These are phyloP conservation scores for Podospora tetraspora DNA, from an alignment of 495 filamentous ascomycete species.

Conservation along the genomic window DNA sequence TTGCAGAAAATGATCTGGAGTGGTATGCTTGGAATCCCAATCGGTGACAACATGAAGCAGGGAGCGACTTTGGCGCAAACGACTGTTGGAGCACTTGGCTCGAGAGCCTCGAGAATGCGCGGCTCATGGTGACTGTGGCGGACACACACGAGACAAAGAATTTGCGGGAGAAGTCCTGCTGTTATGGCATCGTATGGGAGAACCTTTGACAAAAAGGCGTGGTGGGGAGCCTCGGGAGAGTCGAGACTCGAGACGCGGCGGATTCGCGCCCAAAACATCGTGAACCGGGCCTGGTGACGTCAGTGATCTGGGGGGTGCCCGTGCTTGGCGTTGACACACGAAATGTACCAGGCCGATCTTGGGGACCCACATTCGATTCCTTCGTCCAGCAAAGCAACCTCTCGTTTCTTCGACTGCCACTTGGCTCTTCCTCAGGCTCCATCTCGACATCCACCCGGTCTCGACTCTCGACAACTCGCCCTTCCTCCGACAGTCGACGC, in stretches of 20 bases:
- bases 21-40: not conserved
- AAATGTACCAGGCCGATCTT: not conserved
- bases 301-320: not conserved
- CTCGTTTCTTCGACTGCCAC: not conserved
- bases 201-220: not conserved
- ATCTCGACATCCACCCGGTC: not conserved
- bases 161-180: not conserved
- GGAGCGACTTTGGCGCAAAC: not conserved
- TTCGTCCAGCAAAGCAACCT: not conserved
- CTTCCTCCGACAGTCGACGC: not conserved
- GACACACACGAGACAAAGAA: not conserved
- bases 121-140: slow-evolving; percentile 19
- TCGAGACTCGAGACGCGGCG: not conserved
- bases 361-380: not conserved
- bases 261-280: not conserved
- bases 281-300: not conserved
- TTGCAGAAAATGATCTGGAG: slow-evolving; percentile 2
- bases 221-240: not conserved
- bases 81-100: not conserved
- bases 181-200: not conserved
- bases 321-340: not conserved
- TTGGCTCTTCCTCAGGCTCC: not conserved
- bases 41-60: not conserved
- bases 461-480: not conserved
- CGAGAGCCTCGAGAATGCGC: slow-evolving; percentile 17